These are phyloP conservation scores for Eutrema salsugineum DNA, from an alignment of 441 rosid species.

Conservation along the genomic window DNA sequence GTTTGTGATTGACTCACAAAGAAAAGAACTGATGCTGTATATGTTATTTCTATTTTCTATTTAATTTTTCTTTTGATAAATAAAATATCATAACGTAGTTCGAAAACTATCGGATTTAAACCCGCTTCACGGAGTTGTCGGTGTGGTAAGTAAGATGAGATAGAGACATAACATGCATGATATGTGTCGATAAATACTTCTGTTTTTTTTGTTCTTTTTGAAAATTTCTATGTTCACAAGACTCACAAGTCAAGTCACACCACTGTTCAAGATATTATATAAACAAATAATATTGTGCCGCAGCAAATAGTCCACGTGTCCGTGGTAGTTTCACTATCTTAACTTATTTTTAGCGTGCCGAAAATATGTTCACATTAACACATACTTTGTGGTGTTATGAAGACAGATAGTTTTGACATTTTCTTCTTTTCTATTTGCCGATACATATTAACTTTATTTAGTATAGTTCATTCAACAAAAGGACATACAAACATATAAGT, in stretches of 20 bases:
- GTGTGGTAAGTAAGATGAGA: no score
- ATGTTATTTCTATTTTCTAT: no score
- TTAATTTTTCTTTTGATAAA: no score
- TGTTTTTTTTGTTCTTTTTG: no score
- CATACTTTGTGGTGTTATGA: neutral
- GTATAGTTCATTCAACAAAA: no score
- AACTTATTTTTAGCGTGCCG: no score
- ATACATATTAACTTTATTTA: no score
- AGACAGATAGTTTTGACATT: neutral
- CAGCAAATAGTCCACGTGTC: neutral
- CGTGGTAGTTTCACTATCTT: neutral
- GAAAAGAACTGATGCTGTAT: no score
- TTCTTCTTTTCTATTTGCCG: no score
- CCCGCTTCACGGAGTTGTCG: no score
- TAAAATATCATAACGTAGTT: neutral
- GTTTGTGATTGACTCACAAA: neutral
- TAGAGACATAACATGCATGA: neutral
- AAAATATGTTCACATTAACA: neutral
- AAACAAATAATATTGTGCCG: neutral
- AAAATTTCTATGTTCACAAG: neutral
- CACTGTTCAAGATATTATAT: no score
- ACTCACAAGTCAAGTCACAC: neutral
- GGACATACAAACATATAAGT: no score
- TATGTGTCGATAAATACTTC: neutral
- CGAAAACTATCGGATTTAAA: neutral